These are phyloP conservation scores for Candida glucosophila DNA, from an alignment of 1,139 yeast species.

Conservation along the genomic window DNA sequence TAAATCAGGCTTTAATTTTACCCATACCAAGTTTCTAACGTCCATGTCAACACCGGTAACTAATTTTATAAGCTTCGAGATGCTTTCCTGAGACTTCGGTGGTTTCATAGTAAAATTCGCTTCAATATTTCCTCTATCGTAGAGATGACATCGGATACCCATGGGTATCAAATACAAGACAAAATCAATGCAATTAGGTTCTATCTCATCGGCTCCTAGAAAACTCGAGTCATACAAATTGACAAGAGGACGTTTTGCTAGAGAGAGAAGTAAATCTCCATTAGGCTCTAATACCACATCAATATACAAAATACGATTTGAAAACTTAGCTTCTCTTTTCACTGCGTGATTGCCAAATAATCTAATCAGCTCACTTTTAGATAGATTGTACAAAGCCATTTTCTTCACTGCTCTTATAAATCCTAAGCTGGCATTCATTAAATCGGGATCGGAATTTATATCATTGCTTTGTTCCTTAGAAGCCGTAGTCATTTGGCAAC, in stretches of 20 bases:
- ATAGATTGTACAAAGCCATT: constrained; percentile 39
- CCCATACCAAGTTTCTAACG: constrained; percentile 40
- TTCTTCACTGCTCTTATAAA: constrained; percentile 55
- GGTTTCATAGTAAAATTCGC: constrained; percentile 34
- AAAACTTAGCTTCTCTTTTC: constrained; percentile 8
- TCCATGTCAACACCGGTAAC: no score
- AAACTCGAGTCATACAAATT: constrained; percentile 23
- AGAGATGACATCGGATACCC: constrained; percentile 61
- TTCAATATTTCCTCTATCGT: constrained; percentile 31
- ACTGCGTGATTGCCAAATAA: constrained; percentile 52
- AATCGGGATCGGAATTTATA: constrained; percentile 9
- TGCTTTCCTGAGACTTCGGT: constrained; percentile 42
- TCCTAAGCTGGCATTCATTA: constrained; percentile 44
- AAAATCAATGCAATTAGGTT: constrained; percentile 16
- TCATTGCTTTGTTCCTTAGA: constrained; percentile 9
- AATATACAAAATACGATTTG: constrained; percentile 30
- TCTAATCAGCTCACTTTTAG: constrained; percentile 27
- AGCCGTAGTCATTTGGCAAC: constrained; percentile 17
- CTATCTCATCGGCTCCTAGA: constrained; percentile 7
- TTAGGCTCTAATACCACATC: constrained; percentile 49
- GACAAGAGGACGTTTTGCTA: constrained; percentile 16
- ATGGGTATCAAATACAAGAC: constrained; percentile 67
- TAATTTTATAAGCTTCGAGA: constrained; percentile 39
- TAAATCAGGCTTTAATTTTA: constrained; percentile 58
- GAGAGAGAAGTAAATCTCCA: constrained; percentile 39